Evolutionary conservation across 176 grass and related monocot genomes (phyloP), one percentile per base, ranked within the genome.

Genomic region (Eragrostis curvula): DNA sequence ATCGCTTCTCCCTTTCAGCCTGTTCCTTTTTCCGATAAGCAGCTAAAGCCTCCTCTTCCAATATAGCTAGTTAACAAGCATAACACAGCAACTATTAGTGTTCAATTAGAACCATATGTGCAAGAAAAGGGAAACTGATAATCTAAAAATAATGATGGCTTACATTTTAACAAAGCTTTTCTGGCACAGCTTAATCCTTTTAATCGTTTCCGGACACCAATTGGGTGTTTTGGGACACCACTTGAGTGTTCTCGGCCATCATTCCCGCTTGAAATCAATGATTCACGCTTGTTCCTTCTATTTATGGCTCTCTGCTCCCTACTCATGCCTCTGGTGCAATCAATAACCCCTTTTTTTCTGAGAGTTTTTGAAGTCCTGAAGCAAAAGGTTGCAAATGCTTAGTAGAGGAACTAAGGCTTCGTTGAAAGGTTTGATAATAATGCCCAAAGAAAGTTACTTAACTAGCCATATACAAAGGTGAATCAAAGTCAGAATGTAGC

Each of bases 11-110:
- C 13, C 30, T 48, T 39, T 21, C 20, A 25, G 49, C 72, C 57
- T 5, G 1, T 23, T 3, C 0, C 47, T 84, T 53, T 0, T 56
- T 3, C 14, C 23, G 7, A 45, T 2, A 50, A 6, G 67, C 12
- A 36, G 1, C 5, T 8, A 32, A 11, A 1, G 12, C 49, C 25
- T 1, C 16, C 20, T 2, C 0, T 4, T 0, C 0, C 2, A 0
- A 25, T 9, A 47, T 11, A 59, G 0, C 73, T 85, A 29, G 49
- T 77, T 24, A 60, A 13, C 14, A n/a, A 84, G 59, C 18, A 84
- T 47, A 30, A 65, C 44, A 45, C 3, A 67, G 17, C 50, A 77
- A 69, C 18, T 44, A 3, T 56, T 18, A 84, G 82, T 69, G 20
- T 6, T 76, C 41, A 24, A 30, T 57, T 69, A 83, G 50, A 58